These are phyloP conservation scores for Hypoxylon rubiginosum DNA, from an alignment of 2,329 filamentous ascomycete genomes.

Conservation along the genomic window DNA sequence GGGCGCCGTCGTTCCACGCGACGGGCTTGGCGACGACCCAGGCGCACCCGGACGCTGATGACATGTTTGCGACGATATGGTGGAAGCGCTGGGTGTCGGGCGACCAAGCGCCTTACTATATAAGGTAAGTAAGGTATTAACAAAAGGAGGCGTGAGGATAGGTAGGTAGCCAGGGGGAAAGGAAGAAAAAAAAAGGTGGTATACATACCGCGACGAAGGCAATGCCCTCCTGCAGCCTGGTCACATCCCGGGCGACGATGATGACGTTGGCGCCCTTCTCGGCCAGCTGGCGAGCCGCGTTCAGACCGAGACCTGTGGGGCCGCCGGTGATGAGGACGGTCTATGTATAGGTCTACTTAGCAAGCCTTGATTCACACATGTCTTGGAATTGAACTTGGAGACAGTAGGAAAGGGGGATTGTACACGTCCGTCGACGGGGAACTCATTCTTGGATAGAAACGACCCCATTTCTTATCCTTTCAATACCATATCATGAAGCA, in stretches of 20 bases:
- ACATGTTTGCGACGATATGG: constrained; percentile 75
- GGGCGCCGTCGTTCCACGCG: constrained; percentile 70
- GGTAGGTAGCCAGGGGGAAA: no score
- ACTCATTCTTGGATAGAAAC: constrained; percentile 61
- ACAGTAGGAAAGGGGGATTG: constrained; percentile 4
- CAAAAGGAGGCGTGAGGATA: neutral
- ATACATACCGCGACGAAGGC: constrained; percentile 66
- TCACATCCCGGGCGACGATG: constrained; percentile 73
- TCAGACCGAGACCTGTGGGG: constrained; percentile 77
- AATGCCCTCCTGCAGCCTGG: constrained; percentile 70
- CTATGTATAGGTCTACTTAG: constrained; percentile 54
- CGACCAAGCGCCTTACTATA: constrained; percentile 65
- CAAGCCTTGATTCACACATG: no score
- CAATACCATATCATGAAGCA: neutral
- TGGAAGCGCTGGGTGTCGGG: constrained; percentile 71
- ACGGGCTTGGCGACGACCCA: constrained; percentile 70
- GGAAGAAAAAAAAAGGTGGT: no score
- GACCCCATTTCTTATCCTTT: constrained; percentile 41
- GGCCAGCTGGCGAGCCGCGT: constrained; percentile 71
- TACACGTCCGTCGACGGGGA: constrained; percentile 73
- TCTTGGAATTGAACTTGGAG: neutral
- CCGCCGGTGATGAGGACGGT: constrained; percentile 78
- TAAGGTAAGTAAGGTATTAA: constrained; percentile 4
- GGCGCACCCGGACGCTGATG: constrained; percentile 66
- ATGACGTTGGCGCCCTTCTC: constrained; percentile 76